Evolutionary conservation across 805 yeast species (phyloP).

Genomic region (Candida coquimbonensis): DNA sequence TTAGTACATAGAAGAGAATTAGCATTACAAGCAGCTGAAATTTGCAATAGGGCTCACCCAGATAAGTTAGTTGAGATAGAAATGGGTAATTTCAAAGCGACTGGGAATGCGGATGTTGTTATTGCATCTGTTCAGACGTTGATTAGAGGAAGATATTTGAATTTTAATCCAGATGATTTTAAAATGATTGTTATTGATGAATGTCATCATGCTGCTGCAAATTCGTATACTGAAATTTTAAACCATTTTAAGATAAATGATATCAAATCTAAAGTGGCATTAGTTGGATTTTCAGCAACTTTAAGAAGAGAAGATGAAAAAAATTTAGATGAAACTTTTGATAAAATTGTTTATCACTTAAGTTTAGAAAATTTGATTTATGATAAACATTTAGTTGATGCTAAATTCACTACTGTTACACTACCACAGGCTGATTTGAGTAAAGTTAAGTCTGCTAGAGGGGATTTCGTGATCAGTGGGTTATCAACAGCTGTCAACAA

Average conservation of each 20-base stretch:
- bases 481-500: constrained; percentile 52
- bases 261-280: constrained; percentile 31
- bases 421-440: constrained; percentile 37
- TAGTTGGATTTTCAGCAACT: constrained; percentile 88
- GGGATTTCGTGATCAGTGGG: constrained; percentile 49
- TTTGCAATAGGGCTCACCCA: constrained; percentile 44
- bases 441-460: constrained; percentile 22
- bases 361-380: constrained; percentile 58
- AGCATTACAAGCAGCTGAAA: constrained; percentile 57
- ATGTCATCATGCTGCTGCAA: constrained; percentile 86
- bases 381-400: constrained; percentile 64
- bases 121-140: constrained; percentile 76
- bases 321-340: constrained; percentile 53
- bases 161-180: constrained; percentile 51
- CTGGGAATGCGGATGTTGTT: constrained; percentile 48
- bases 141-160: constrained; percentile 39
- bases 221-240: constrained; percentile 52
- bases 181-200: constrained; percentile 81
- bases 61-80: constrained; percentile 52
- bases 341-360: constrained; percentile 67
- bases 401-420: constrained; percentile 52
- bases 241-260: constrained; percentile 38
- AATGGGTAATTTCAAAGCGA: constrained; percentile 49
- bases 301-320: constrained; percentile 68
- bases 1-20: constrained; percentile 80